Conservation (phyloP, 805 yeast genomes). For the Yarrowia bubula region DNA sequence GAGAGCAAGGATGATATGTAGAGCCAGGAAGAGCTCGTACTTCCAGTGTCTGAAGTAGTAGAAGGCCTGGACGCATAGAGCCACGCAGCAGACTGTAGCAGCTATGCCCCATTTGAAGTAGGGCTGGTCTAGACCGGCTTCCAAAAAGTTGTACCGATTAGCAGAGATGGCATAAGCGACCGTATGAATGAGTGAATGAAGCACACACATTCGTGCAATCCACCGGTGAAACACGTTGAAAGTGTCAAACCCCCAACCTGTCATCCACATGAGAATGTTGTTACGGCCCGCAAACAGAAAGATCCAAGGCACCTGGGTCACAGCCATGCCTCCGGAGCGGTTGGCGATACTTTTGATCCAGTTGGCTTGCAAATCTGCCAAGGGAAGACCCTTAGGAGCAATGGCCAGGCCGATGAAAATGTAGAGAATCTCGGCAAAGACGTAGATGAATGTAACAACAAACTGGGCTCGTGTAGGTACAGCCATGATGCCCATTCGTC, state of each 20-base stretch:
- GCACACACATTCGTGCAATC: constrained; percentile 34
- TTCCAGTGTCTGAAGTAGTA: constrained; percentile 50
- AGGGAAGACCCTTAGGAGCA: constrained; percentile 41
- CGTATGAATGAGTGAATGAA: constrained; percentile 35
- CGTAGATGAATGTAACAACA: constrained; percentile 41
- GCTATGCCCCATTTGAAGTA: constrained; percentile 44
- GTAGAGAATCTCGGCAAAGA: constrained; percentile 37
- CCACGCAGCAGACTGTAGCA: constrained; percentile 45
- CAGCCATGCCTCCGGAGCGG: constrained; percentile 34
- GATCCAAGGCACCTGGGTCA: constrained; percentile 35
- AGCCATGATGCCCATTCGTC: constrained; percentile 32
- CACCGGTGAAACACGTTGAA: constrained; percentile 59
- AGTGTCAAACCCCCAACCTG: constrained; percentile 62
- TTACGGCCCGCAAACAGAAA: constrained; percentile 61
- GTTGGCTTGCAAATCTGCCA: constrained; percentile 34
- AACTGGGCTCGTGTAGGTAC: constrained; percentile 48
- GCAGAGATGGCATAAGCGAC: constrained; percentile 29
- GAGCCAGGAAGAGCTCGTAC: constrained; percentile 59
- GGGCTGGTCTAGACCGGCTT: background rate
- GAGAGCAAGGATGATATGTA: constrained; percentile 57
- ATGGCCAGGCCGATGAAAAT: constrained; percentile 39
- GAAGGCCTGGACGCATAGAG: constrained; percentile 50
- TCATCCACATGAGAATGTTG: constrained; percentile 57
- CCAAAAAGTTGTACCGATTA: background rate
- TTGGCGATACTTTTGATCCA: constrained; percentile 36